Percentiles rank a stretch among this genome's conserved stretches.
Conservation (phyloP, 2,329 filamentous ascomycete genomes). For the Endothia cerciana region DNA sequence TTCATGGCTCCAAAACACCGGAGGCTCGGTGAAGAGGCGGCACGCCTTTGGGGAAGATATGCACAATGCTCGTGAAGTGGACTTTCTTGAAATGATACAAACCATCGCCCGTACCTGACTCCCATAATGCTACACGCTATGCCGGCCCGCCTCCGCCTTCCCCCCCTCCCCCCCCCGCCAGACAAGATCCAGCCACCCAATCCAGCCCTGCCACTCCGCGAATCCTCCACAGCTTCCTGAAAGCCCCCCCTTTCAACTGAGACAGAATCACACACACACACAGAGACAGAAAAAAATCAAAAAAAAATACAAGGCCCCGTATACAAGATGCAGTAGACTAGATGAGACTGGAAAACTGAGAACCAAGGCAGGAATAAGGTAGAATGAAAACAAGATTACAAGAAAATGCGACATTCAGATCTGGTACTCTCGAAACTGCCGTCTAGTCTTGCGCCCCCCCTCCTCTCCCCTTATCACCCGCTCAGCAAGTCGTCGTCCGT, state of each 20-base stretch:
- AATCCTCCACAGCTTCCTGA: constrained; percentile 3
- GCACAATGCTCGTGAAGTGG: not conserved
- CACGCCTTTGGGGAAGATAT: not conserved
- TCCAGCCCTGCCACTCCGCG: not conserved
- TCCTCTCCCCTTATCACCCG: too few species aligned
- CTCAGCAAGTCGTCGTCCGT: constrained; percentile 24
- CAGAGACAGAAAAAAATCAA: not conserved
- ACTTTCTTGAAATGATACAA: not conserved
- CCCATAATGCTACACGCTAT: not conserved
- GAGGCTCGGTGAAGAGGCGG: not conserved
- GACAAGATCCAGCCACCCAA: not conserved
- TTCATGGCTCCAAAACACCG: not conserved
- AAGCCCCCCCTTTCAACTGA: not conserved
- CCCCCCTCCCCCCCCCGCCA: not conserved
- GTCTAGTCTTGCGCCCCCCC: constrained; percentile 10
- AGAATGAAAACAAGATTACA: constrained; percentile 11
- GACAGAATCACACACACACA: not conserved
- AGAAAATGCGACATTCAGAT: constrained; percentile 3
- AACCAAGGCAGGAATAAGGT: not conserved
- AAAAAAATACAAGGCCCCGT: not conserved
- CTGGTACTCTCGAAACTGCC: constrained; percentile 22
- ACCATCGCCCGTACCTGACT: not conserved
- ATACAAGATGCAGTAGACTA: constrained; percentile 5
- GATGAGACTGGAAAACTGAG: constrained; percentile 8
- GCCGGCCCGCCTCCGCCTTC: not conserved